Percentiles rank a stretch among this genome's conserved stretches.
These are phyloP conservation scores for Dioscorea dumetorum DNA, from an alignment of 106 monocot species.

Conservation along the genomic window DNA sequence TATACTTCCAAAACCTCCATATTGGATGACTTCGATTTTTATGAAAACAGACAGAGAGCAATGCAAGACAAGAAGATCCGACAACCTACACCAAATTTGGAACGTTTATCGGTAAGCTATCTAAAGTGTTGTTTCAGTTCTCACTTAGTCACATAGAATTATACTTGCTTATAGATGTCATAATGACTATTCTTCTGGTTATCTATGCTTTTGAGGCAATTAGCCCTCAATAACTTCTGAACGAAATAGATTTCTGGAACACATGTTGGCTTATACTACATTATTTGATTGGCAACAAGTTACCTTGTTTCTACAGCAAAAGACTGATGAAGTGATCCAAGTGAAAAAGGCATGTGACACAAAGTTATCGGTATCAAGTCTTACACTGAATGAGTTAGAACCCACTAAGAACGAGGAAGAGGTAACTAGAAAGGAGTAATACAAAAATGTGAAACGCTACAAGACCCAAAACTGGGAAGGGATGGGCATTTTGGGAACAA, in stretches of 20 bases:
- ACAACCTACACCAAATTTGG: constrained; percentile 10
- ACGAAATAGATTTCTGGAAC: neutral
- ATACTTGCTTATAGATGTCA: neutral
- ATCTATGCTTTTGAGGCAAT: neutral
- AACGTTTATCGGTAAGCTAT: constrained; percentile 21
- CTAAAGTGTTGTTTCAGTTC: neutral
- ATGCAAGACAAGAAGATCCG: constrained; percentile 72
- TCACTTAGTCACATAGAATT: neutral
- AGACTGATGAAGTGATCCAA: constrained; percentile 15
- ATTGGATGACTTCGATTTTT: constrained; percentile 77
- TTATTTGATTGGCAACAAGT: neutral
- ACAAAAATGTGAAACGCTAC: too few species aligned
- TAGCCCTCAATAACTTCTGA: neutral
- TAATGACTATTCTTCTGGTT: neutral
- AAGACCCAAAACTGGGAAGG: too few species aligned
- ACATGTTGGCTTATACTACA: neutral
- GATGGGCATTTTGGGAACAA: too few species aligned
- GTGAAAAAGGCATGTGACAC: constrained; percentile 12
- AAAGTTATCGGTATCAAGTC: constrained; percentile 8
- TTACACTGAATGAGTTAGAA: constrained; percentile 10
- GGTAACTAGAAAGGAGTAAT: neutral
- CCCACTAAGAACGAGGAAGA: neutral
- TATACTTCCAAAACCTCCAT: constrained; percentile 75
- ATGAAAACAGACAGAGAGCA: constrained; percentile 77
- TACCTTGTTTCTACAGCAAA: constrained; percentile 21